phyloP scores from a whole-genome alignment of 2,329 filamentous ascomycete genomes.

The Mycosphaerella sp. region DNA sequence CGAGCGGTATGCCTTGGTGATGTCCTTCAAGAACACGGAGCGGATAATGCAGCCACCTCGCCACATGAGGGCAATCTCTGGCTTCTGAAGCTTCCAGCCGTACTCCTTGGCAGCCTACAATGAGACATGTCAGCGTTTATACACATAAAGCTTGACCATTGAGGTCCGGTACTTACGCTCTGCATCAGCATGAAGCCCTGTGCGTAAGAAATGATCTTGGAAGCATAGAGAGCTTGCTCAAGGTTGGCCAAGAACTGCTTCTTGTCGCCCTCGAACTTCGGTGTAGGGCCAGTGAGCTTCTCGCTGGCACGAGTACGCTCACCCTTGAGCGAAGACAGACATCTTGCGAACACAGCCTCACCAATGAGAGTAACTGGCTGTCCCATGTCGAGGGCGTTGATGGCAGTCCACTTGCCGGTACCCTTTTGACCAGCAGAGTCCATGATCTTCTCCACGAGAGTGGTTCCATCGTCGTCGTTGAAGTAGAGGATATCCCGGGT shows the following conservation, averaged over 20 bases:
- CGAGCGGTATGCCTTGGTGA: slow-evolving; percentile 91
- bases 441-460: slow-evolving; percentile 97
- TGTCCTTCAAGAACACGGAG: slow-evolving; percentile 99
- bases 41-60: slow-evolving; percentile 99
- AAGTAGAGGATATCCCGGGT: slow-evolving; percentile 98
- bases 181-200: slow-evolving; percentile 99
- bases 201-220: slow-evolving; percentile 99
- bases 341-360: slow-evolving; percentile 92
- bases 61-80: slow-evolving; percentile 99
- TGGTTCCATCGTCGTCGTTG: slow-evolving; percentile 87
- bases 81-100: slow-evolving; percentile 99
- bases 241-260: slow-evolving; percentile 92
- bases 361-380: slow-evolving; percentile 98
- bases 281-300: slow-evolving; percentile 70
- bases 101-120: slow-evolving; percentile 86
- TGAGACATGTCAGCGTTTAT: slow-evolving; percentile 12
- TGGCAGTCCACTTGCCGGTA: slow-evolving; percentile 99
- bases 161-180: slow-evolving; percentile 57
- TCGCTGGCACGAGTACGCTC: slow-evolving; percentile 79
- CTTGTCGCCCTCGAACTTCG: slow-evolving; percentile 83
- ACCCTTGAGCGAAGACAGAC: slow-evolving; percentile 87
- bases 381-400: slow-evolving; percentile 96
- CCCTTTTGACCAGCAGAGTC: slow-evolving; percentile 99
- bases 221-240: slow-evolving; percentile 97
- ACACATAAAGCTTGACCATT: no score